Evolutionary conservation across 305 asterid species (phyloP), one percentile per base, ranked within the genome.

Genomic region (Fraxinus paxiana): DNA sequence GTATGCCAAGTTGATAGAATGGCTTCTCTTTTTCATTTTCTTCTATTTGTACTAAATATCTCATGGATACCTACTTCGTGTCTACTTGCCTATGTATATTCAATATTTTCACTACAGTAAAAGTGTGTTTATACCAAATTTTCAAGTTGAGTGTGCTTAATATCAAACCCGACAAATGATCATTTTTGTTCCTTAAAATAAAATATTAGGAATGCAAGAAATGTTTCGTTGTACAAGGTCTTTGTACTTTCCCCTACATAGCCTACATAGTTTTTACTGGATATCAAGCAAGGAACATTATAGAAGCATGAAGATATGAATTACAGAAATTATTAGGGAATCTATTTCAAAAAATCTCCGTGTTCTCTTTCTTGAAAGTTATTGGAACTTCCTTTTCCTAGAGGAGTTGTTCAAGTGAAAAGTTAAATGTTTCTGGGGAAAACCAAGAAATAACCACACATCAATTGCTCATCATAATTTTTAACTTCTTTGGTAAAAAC

Each of bases 1-100:
- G 98, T 91, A 87, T 73, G 83, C 28, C 34, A 38, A 71, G 28
- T 18, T 22, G 72, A 54, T 17, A 54, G 26, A 54, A 54, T 17
- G 65, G 24, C 10, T 48, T 54, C 1, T 17, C 10, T 17, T 54
- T 6, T 17, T 54, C 65, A 54, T 54, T 6, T 1, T 54, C 0
- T 54, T 54, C 24, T 54, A 5, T 17, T 17, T 54, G 24, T 54
- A 54, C 24, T 54, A 54, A 54, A 54, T 54, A 54, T n/a, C 10
- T 54, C 65, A 17, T n/a, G 65, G 10, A 5, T 54, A 17, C 24
- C 65, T 54, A 54, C 65, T 54, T 54, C 24, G 26, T 54, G 24
- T 17, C 26, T 15, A 48, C 7, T 48, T 48, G 59, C 59, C 20
- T 48, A 15, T 48, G n/a, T 48, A 48, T 48, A 43, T 12, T 48